Percentiles rank a stretch among this genome's conserved stretches.
Conservation (phyloP, 768 basidiomycete genomes). For the Leccinum uliginosum region DNA sequence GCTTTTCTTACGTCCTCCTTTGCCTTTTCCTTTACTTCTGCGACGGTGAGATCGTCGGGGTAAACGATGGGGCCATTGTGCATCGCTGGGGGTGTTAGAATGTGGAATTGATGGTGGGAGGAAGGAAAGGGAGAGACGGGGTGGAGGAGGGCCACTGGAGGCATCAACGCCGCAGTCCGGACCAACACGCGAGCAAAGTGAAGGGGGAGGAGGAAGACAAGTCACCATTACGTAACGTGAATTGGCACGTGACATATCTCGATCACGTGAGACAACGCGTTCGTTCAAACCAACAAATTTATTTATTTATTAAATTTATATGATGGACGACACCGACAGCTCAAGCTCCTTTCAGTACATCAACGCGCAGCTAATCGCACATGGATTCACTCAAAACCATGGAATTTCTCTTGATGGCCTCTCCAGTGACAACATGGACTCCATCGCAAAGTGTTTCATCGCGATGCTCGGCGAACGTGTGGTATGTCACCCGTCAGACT, state of each 20-base stretch:
- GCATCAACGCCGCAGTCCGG: background rate
- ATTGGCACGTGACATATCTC: conserved; percentile 4
- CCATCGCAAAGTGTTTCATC: conserved; percentile 69
- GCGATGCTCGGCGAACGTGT: conserved; percentile 72
- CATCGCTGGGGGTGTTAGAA: conserved; percentile 28
- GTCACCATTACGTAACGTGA: conserved; percentile 25
- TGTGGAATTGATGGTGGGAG: background rate
- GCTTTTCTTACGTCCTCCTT: conserved; percentile 46
- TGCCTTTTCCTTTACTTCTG: conserved; percentile 46
- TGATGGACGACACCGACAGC: background rate
- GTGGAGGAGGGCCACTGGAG: conserved; percentile 34
- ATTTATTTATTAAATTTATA: background rate
- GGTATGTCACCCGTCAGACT: conserved; percentile 41
- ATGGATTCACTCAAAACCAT: conserved; percentile 64
- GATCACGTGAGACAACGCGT: conserved; percentile 29
- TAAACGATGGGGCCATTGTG: conserved; percentile 33
- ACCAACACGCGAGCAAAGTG: background rate
- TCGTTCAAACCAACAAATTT: conserved; percentile 1
- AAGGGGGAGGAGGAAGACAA: conserved; percentile 10
- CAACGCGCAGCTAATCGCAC: conserved; percentile 77
- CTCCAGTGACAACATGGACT: conserved; percentile 49
- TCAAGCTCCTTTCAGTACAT: conserved; percentile 56
- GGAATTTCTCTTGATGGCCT: conserved; percentile 69
- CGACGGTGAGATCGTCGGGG: conserved; percentile 33
- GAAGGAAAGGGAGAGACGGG: conserved; percentile 30